Conservation (phyloP, 1,284 basidiomycete species). For the Inonotus obliquus region DNA sequence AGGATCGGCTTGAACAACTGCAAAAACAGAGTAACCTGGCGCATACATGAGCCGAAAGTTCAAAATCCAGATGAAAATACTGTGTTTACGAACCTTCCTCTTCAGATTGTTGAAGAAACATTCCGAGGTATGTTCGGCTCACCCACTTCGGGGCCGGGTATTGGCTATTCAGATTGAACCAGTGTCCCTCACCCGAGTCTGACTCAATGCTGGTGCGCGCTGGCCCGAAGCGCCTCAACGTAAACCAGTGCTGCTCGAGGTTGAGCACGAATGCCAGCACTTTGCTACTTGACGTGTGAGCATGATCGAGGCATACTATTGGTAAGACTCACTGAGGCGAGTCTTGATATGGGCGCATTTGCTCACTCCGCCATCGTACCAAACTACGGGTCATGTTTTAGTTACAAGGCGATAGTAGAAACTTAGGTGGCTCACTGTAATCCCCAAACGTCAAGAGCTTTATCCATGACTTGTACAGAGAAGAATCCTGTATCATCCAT, state of each 20-base stretch:
- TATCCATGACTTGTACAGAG: constrained; percentile 77
- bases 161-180: constrained; percentile 92
- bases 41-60: background rate
- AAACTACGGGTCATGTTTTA: constrained; percentile 40
- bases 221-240: constrained; percentile 76
- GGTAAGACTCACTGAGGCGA: constrained; percentile 63
- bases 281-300: constrained; percentile 40
- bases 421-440: constrained; percentile 48
- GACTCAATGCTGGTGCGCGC: constrained; percentile 35
- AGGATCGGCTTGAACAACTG: constrained; percentile 55
- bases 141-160: constrained; percentile 75
- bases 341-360: constrained; percentile 72
- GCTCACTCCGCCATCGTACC: constrained; percentile 80
- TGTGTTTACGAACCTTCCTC: constrained; percentile 50
- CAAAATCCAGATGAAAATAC: background rate
- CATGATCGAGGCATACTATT: constrained; percentile 15
- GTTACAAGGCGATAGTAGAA: constrained; percentile 24
- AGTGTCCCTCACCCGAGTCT: constrained; percentile 58
- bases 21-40: constrained; percentile 87
- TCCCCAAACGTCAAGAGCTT: constrained; percentile 80
- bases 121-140: constrained; percentile 74
- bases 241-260: constrained; percentile 85
- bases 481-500: constrained; percentile 94
- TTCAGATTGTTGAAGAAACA: constrained; percentile 87
- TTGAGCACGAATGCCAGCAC: constrained; percentile 90